Evolutionary conservation across 352 stramenopile genomes (phyloP).

Genomic region (Plasmopara viticola): DNA sequence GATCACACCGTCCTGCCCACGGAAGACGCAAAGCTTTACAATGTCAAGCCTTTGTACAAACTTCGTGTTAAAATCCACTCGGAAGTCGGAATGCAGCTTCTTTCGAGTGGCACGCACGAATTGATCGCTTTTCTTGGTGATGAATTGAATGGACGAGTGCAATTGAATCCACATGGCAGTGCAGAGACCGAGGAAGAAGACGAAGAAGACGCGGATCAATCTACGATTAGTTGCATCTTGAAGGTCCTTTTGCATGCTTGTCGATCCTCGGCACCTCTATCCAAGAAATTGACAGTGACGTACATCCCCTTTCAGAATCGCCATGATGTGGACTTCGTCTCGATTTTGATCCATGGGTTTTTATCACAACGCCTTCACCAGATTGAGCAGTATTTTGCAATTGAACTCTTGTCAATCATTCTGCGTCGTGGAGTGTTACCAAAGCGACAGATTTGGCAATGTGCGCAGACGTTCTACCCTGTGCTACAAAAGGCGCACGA

Average conservation of each 20-base stretch:
- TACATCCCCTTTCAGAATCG: slow-evolving; percentile 19
- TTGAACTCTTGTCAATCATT: slow-evolving; percentile 57
- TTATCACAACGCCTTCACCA: slow-evolving; percentile 24
- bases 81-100: slow-evolving; percentile 53
- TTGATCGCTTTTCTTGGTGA: slow-evolving; percentile 43
- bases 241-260: slow-evolving; percentile 68
- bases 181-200: slow-evolving; percentile 27
- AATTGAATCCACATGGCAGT: slow-evolving; percentile 10
- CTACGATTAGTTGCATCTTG: slow-evolving; percentile 58
- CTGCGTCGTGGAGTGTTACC: slow-evolving; percentile 46
- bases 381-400: slow-evolving; percentile 58
- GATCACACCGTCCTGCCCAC: slow-evolving; percentile 9
- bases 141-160: slow-evolving; percentile 36
- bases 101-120: slow-evolving; percentile 41
- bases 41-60: slow-evolving; percentile 50
- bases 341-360: slow-evolving; percentile 31
- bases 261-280: slow-evolving; percentile 56
- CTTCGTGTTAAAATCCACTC: slow-evolving; percentile 66
- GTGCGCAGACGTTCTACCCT: slow-evolving; percentile 37
- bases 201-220: slow-evolving; percentile 61
- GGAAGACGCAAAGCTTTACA: slow-evolving; percentile 9
- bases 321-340: slow-evolving; percentile 37
- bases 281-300: slow-evolving; percentile 42
- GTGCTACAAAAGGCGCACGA: slow-evolving; percentile 33
- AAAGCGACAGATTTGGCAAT: slow-evolving; percentile 48